Evolutionary conservation across 345 rosid species (phyloP).

Genomic region (Bruguiera sexangula): DNA sequence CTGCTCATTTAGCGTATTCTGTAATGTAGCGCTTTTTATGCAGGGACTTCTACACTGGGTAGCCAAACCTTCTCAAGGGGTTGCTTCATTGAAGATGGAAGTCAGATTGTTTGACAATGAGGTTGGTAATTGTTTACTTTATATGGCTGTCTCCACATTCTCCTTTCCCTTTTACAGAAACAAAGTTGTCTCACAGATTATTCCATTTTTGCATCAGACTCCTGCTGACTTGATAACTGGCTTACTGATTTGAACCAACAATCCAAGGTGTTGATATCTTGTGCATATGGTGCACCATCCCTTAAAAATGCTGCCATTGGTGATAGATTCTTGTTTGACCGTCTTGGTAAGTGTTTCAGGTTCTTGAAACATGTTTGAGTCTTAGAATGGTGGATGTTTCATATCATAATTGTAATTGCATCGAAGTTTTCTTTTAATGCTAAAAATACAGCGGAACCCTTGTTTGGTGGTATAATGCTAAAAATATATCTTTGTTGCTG

Average conservation of each 20-base stretch:
- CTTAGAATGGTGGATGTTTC: neutral
- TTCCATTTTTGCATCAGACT: slow-evolving; percentile 45
- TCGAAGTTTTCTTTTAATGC: too few species aligned
- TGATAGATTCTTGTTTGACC: slow-evolving; percentile 77
- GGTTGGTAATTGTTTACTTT: slow-evolving; percentile 37
- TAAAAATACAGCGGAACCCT: too few species aligned
- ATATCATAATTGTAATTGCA: neutral
- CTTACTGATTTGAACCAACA: slow-evolving; percentile 63
- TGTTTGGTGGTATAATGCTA: too few species aligned
- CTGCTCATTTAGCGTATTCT: slow-evolving; percentile 5
- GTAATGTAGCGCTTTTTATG: slow-evolving; percentile 11
- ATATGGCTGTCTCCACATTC: neutral
- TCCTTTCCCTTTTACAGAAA: neutral
- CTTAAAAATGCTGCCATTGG: slow-evolving; percentile 57
- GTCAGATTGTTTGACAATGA: slow-evolving; percentile 89
- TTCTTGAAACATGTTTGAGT: neutral
- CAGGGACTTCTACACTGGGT: slow-evolving; percentile 99
- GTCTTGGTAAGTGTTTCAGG: slow-evolving; percentile 59
- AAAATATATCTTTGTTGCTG: neutral
- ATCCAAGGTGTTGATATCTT: slow-evolving; percentile 57
- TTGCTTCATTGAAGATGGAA: slow-evolving; percentile 67
- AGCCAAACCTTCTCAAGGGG: slow-evolving; percentile 59
- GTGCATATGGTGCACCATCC: slow-evolving; percentile 57
- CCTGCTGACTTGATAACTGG: slow-evolving; percentile 87
- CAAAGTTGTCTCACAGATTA: neutral